phyloP scores from a whole-genome alignment of 768 basidiomycete genomes.

The Boletus insuetus region DNA sequence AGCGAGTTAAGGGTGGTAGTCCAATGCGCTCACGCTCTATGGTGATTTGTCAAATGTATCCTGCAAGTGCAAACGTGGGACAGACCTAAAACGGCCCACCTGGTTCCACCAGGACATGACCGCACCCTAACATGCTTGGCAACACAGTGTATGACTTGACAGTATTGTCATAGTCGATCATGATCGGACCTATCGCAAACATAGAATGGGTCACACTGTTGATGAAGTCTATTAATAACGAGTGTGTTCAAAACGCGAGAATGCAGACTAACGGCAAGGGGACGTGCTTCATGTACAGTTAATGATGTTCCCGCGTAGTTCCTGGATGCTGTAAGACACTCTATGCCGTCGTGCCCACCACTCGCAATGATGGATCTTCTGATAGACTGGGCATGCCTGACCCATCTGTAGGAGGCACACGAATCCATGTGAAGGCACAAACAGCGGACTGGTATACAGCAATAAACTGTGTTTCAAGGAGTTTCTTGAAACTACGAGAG shows the following conservation, averaged over 20 bases:
- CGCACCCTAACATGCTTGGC: slow-evolving; percentile 70
- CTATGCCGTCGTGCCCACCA: slow-evolving; percentile 78
- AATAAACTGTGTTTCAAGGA: too few species aligned
- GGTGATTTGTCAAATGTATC: background rate
- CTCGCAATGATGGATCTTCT: slow-evolving; percentile 70
- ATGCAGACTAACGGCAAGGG: background rate
- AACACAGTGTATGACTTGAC: slow-evolving; percentile 73
- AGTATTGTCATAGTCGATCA: slow-evolving; percentile 80
- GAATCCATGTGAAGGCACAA: slow-evolving; percentile 72
- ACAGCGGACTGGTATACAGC: slow-evolving; percentile 77
- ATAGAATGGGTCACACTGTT: slow-evolving; percentile 64
- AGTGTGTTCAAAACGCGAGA: background rate
- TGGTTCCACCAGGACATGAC: slow-evolving; percentile 70
- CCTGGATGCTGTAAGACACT: slow-evolving; percentile 70
- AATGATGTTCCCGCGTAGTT: slow-evolving; percentile 62
- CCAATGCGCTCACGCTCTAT: slow-evolving; percentile 71
- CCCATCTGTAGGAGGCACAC: slow-evolving; percentile 53
- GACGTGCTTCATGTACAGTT: slow-evolving; percentile 71
- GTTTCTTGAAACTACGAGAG: too few species aligned
- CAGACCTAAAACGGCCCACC: slow-evolving; percentile 82
- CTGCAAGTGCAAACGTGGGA: background rate
- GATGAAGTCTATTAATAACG: slow-evolving; percentile 57
- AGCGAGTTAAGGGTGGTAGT: slow-evolving; percentile 85
- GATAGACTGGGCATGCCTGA: slow-evolving; percentile 45
- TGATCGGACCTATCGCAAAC: slow-evolving; percentile 65